phyloP scores from a whole-genome alignment of 2,329 filamentous ascomycete species.

The Xylaria polymorpha region DNA sequence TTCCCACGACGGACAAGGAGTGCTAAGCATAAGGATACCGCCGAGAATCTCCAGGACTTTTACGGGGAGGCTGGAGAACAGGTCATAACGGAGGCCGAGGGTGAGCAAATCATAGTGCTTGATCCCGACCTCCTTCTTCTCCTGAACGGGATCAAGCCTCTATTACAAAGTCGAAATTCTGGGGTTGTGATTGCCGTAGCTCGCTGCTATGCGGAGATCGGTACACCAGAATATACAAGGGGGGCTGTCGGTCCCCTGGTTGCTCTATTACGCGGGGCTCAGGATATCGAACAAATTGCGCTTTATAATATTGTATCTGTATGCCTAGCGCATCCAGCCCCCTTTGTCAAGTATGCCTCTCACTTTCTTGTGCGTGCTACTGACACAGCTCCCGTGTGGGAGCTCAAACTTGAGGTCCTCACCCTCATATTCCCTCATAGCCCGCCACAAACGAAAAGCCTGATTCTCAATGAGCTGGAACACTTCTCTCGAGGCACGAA shows the following conservation, averaged over 20 bases:
- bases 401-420: constrained; percentile 89
- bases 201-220: constrained; percentile 85
- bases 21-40: constrained; percentile 56
- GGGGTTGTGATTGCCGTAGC: constrained; percentile 91
- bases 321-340: constrained; percentile 76
- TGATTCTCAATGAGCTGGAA: constrained; percentile 92
- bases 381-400: constrained; percentile 85
- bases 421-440: constrained; percentile 91
- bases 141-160: constrained; percentile 80
- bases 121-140: constrained; percentile 87
- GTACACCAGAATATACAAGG: constrained; percentile 79
- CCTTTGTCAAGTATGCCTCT: constrained; percentile 88
- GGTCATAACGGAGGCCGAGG: constrained; percentile 57
- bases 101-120: constrained; percentile 70
- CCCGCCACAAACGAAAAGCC: constrained; percentile 78
- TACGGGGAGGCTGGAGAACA: constrained; percentile 76
- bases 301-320: constrained; percentile 97
- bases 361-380: constrained; percentile 89
- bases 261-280: constrained; percentile 83
- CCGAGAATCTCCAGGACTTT: constrained; percentile 73
- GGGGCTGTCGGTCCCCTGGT: constrained; percentile 84
- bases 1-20: constrained; percentile 78
- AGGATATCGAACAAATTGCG: constrained; percentile 89
- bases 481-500: constrained; percentile 85
- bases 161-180: constrained; percentile 92